These are phyloP conservation scores for Spinacia oleracea DNA, from an alignment of 179 eudicot genomes.

Conservation along the genomic window DNA sequence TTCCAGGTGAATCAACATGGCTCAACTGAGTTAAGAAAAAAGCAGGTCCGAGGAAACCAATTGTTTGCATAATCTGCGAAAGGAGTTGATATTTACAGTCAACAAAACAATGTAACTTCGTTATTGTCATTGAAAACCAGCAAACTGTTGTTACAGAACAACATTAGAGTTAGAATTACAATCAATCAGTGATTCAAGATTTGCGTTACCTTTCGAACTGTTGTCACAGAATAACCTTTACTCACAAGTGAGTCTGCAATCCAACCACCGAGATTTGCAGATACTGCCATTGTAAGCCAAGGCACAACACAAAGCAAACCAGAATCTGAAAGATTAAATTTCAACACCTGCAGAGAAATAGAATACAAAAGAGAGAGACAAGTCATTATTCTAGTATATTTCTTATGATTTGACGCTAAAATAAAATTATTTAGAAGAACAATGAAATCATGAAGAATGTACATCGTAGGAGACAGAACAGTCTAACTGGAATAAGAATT, in stretches of 20 bases:
- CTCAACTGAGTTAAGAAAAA: slow-evolving; percentile 92
- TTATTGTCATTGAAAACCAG: neutral
- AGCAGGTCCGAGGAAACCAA: slow-evolving; percentile 99
- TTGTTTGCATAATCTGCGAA: slow-evolving; percentile 76
- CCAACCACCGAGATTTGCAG: slow-evolving; percentile 99
- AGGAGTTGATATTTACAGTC: neutral
- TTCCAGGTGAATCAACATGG: slow-evolving; percentile 83
- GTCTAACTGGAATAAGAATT: neutral
- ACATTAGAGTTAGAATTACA: neutral
- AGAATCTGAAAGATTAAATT: slow-evolving; percentile 87
- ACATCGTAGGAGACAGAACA: neutral
- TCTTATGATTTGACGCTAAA: neutral
- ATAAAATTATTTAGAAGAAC: neutral
- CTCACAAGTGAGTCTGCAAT: slow-evolving; percentile 94
- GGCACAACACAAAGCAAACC: slow-evolving; percentile 85
- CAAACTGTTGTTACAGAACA: too few relatives aligned
- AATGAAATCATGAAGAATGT: neutral
- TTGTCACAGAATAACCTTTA: slow-evolving; percentile 81
- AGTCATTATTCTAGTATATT: neutral
- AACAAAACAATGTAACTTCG: neutral
- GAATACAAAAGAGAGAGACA: neutral
- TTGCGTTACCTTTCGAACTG: slow-evolving; percentile 77
- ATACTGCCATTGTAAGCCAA: slow-evolving; percentile 98
- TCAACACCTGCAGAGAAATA: slow-evolving; percentile 64
- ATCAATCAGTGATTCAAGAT: neutral